Base-by-base conservation (phyloP, 2,329 filamentous ascomycete genomes). In the Apiospora kogelbergensis region DNA sequence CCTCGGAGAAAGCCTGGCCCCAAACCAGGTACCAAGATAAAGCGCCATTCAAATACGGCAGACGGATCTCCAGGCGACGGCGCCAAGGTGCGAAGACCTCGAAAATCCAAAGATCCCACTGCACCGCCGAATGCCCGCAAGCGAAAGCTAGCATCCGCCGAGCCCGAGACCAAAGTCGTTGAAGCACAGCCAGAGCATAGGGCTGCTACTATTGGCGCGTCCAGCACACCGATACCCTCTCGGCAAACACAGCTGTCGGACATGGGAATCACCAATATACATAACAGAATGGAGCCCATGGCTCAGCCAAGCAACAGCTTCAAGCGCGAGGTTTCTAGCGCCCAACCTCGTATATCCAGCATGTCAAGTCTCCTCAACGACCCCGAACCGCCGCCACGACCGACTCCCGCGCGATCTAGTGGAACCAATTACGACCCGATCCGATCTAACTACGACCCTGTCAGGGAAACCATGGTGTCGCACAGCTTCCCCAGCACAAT, bases 401-500 rank as follows among this genome's bases (percentile, higher is more conserved):
- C 84, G 82, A 71, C 82, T 22, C 83, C 84, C 10, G 81, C 84
- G 65, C 84, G 91, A 65, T 90, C 91, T 17, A 92, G 92, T 75
- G 91, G 94, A 57, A 93, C 94, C 76, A 93, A 92, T 75, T 98
- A 96, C 81, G 95, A 98, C 79, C 95, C 95, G 0, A 94, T 97
- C 72, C 89, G 95, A 63, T 93, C 91, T n/a, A 90, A 87, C 72
- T 91, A 90, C 73, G 89, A 91, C 73, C 88, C 88, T 1, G 84
- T 90, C 65, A 83, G 88, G 53, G 89, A 88, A 75, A 92, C 88
- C 2, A 88, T 91, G 77, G 75, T 87, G n/a, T 17, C 65, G 44
- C 65, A 66, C 33, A 30, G 42, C 63, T 77, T 84, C 72, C 82
- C 83, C 9, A 82, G 78, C 30, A 73, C 85, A 3, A 77, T 85